These are phyloP conservation scores for Panicum virgatum DNA, from an alignment of 202 grass and related monocot species.

Conservation along the genomic window DNA sequence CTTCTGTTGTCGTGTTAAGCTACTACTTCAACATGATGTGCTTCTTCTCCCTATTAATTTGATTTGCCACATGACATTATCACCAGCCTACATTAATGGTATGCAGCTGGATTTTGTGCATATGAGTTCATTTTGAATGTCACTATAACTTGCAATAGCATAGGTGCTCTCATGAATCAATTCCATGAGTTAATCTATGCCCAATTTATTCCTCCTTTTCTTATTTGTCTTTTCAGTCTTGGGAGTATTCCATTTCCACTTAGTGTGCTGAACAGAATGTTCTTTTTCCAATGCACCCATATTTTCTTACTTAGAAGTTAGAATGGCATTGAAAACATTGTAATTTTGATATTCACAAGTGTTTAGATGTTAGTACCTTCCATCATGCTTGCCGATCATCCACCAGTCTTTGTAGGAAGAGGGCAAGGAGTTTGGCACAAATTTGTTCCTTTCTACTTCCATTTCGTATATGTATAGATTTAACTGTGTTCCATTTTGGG, in stretches of 20 bases:
- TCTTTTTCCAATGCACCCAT: not conserved
- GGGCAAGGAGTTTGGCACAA: not conserved
- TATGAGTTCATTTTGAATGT: not conserved
- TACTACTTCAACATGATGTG: constrained; percentile 7
- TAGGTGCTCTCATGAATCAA: not conserved
- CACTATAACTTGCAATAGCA: not conserved
- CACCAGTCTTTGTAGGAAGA: not conserved
- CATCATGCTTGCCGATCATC: not conserved
- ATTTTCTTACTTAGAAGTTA: not conserved
- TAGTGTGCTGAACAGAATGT: not conserved
- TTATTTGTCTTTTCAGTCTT: not conserved
- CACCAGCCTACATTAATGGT: not conserved
- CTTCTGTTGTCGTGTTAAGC: constrained; percentile 18
- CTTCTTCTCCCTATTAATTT: constrained; percentile 21
- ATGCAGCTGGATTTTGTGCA: too few species aligned
- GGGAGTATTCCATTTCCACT: not conserved
- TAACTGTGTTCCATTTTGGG: not conserved
- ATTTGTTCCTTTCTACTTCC: too few species aligned
- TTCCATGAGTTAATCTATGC: not conserved
- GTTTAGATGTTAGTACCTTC: not conserved
- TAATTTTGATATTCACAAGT: not conserved
- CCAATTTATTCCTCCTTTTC: not conserved
- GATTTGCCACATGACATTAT: constrained; percentile 8
- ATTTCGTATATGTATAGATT: too few species aligned
- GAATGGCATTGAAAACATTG: not conserved